A percentile compares a stretch with the other conserved stretches of the same genome.
Evolutionary conservation across 108 stramenopile species (phyloP).

Genomic region (Parietichytrium sp.): DNA sequence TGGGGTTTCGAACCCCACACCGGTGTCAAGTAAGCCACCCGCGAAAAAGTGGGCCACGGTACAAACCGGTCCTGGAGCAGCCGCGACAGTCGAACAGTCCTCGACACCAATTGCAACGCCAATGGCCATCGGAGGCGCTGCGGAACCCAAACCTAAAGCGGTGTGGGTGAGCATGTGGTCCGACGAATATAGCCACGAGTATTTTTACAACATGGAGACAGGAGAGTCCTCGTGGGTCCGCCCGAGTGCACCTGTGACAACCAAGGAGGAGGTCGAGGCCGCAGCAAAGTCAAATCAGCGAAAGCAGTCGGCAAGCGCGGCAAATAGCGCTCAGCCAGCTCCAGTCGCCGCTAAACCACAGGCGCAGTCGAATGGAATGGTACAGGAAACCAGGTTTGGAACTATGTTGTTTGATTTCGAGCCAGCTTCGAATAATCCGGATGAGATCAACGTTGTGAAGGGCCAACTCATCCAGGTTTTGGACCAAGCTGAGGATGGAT

Average conservation of each 20-base stretch:
- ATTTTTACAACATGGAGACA: constrained; percentile 26
- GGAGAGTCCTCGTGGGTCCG: background rate
- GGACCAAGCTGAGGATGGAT: background rate
- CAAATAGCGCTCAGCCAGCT: background rate
- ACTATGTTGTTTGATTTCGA: background rate
- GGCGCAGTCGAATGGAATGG: too few species aligned
- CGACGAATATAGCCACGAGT: background rate
- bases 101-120: too few species aligned
- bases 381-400: too few species aligned
- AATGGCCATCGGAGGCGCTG: too few species aligned
- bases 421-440: background rate
- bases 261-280: too few species aligned
- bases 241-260: background rate
- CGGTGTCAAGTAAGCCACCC: background rate
- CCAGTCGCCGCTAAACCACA: background rate
- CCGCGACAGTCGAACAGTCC: background rate
- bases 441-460: background rate
- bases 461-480: constrained; percentile 12
- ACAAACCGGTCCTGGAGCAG: background rate
- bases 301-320: background rate
- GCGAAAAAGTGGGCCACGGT: constrained; percentile 4
- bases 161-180: constrained; percentile 33
- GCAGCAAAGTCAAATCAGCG: background rate
- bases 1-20: background rate
- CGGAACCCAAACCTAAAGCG: too few species aligned